These are phyloP conservation scores for Claviceps digitariae DNA, from an alignment of 2,329 filamentous ascomycete genomes.

Conservation along the genomic window DNA sequence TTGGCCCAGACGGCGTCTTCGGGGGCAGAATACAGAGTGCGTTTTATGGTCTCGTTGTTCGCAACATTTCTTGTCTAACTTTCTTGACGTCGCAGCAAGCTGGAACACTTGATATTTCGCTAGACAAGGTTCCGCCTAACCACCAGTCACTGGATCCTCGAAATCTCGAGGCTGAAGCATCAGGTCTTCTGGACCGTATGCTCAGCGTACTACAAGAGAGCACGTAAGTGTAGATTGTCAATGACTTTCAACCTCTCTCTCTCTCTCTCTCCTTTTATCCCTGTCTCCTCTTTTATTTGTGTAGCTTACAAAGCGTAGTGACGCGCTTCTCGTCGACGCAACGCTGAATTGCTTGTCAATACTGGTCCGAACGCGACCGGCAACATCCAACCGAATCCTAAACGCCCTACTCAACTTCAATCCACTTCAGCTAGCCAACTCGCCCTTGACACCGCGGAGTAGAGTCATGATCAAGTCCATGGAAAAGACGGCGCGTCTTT, in stretches of 20 bases:
- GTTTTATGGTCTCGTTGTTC: constrained; percentile 23
- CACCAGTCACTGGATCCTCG: constrained; percentile 68
- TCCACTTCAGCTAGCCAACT: constrained; percentile 66
- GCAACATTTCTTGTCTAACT: background rate
- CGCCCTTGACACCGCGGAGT: constrained; percentile 61
- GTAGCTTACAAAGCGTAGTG: constrained; percentile 35
- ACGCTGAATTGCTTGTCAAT: constrained; percentile 80
- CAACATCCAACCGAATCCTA: constrained; percentile 73
- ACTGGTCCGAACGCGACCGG: constrained; percentile 68
- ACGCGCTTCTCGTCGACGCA: constrained; percentile 78
- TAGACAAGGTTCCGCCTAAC: constrained; percentile 71
- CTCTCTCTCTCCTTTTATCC: background rate
- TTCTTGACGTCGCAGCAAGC: constrained; percentile 23
- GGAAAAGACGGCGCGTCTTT: constrained; percentile 78
- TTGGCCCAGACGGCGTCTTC: constrained; percentile 80
- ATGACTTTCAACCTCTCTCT: background rate
- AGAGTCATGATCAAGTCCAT: constrained; percentile 84
- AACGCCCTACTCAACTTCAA: constrained; percentile 83
- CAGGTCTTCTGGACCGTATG: constrained; percentile 79
- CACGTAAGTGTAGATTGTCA: constrained; percentile 43
- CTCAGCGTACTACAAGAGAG: constrained; percentile 73
- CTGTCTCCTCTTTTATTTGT: background rate
- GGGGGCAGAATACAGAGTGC: constrained; percentile 70
- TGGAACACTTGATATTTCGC: constrained; percentile 57
- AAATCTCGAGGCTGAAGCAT: constrained; percentile 84